These are phyloP conservation scores for Endocladia muricata DNA, from an alignment of 31 red algal species.

Conservation along the genomic window DNA sequence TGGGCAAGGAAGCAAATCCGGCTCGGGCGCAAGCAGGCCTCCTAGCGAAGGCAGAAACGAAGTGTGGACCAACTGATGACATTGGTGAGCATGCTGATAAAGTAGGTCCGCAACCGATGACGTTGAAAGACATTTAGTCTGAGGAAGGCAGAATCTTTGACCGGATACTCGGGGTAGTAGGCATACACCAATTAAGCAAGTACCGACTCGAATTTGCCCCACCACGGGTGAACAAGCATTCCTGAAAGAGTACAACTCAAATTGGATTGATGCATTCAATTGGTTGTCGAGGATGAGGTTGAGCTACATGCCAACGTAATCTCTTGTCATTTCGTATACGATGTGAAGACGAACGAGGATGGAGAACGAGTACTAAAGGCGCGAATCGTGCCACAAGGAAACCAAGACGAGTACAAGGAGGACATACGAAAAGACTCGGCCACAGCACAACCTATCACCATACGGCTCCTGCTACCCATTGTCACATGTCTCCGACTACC, in stretches of 20 bases:
- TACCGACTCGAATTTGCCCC: not conserved
- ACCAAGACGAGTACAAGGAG: not conserved
- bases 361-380: slow-evolving; percentile 5
- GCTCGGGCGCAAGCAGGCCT: not conserved
- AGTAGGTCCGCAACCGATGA: not conserved
- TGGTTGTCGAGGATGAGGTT: not conserved
- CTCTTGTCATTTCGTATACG: slow-evolving; percentile 14
- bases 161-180: not conserved
- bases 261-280: slow-evolving; percentile 5
- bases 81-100: not conserved
- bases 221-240: slow-evolving; percentile 2
- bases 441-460: not conserved
- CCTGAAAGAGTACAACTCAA: not conserved
- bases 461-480: slow-evolving; percentile 23
- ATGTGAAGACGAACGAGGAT: slow-evolving; percentile 31
- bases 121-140: not conserved
- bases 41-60: not conserved
- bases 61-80: not conserved
- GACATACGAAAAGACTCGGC: slow-evolving; percentile 13
- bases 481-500: not conserved
- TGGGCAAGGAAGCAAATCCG: not conserved
- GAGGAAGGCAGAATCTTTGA: not conserved
- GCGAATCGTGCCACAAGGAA: slow-evolving; percentile 14
- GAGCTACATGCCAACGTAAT: slow-evolving; percentile 12
- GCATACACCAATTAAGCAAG: not conserved